A percentile compares a stretch with the other conserved stretches of the same genome.
These are phyloP conservation scores for Candida cerambycidarum DNA, from an alignment of 805 yeast species.

Conservation along the genomic window DNA sequence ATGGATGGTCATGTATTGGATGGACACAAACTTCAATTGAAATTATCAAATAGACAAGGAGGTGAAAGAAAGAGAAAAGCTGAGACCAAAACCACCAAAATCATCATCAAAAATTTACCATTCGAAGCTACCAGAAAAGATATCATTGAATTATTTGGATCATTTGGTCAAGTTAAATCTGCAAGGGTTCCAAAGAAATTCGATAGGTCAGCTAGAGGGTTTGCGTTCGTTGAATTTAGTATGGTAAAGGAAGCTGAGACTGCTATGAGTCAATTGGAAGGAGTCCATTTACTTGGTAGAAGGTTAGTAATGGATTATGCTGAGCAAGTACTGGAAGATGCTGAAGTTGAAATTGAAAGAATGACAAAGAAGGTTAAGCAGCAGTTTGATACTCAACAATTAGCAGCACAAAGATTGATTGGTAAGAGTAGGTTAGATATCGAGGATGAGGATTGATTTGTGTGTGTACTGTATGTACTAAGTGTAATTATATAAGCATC, in stretches of 20 bases:
- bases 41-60: constrained; percentile 78
- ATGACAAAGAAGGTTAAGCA: constrained; percentile 84
- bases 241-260: constrained; percentile 85
- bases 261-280: constrained; percentile 91
- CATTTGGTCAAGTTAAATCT: constrained; percentile 92
- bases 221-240: constrained; percentile 93
- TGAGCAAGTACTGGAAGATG: constrained; percentile 74
- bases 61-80: constrained; percentile 31
- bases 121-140: constrained; percentile 94
- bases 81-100: constrained; percentile 52
- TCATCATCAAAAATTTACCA: constrained; percentile 94
- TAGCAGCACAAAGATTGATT: constrained; percentile 64
- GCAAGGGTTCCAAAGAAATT: constrained; percentile 96
- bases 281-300: constrained; percentile 96
- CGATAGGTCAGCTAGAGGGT: constrained; percentile 93
- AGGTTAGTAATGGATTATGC: constrained; percentile 93
- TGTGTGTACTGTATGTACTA: background rate
- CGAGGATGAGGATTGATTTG: constrained; percentile 46
- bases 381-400: constrained; percentile 76
- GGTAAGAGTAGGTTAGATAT: constrained; percentile 73
- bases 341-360: constrained; percentile 85
- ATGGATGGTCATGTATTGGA: constrained; percentile 78
- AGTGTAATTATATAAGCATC: too few relatives aligned
- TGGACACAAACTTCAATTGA: constrained; percentile 88
- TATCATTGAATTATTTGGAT: constrained; percentile 85